Conservation (phyloP, 148 eudicot genomes). For the Drosera capensis region DNA sequence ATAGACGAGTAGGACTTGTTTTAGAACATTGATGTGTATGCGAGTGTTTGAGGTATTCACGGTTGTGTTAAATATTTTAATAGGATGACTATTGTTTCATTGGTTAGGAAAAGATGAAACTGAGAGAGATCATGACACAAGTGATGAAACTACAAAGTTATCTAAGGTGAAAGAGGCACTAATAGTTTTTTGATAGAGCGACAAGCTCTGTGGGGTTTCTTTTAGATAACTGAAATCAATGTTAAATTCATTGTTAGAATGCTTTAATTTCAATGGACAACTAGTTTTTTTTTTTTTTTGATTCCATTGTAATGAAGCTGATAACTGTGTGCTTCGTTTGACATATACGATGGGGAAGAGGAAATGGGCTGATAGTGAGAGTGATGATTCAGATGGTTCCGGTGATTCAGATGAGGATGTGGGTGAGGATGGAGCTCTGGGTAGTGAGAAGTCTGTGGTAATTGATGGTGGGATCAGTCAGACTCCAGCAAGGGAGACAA, state of each 20-base stretch:
- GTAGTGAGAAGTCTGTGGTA: conserved; percentile 45
- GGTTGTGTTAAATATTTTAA: not conserved
- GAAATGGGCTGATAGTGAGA: conserved; percentile 56
- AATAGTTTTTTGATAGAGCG: no score
- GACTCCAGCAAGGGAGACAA: conserved; percentile 40
- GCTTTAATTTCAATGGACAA: no score
- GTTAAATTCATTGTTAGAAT: no score
- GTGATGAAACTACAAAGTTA: no score
- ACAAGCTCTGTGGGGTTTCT: not conserved
- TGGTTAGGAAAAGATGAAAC: no score
- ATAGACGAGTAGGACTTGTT: not conserved
- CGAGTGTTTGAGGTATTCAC: not conserved
- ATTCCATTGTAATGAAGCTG: no score
- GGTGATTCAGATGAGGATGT: conserved; percentile 31
- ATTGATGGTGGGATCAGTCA: conserved; percentile 31
- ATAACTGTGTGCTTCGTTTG: no score
- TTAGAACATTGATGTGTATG: not conserved
- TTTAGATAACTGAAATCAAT: not conserved
- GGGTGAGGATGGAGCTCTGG: conserved; percentile 33
- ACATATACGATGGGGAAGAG: conserved; percentile 96
- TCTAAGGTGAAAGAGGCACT: no score
- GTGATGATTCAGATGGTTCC: conserved; percentile 33
- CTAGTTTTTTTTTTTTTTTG: not conserved
- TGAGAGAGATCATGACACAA: no score
- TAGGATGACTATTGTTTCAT: no score